Base-by-base conservation (phyloP, 2,329 filamentous ascomycete species). In the Pseudofabraea citricarpa region DNA sequence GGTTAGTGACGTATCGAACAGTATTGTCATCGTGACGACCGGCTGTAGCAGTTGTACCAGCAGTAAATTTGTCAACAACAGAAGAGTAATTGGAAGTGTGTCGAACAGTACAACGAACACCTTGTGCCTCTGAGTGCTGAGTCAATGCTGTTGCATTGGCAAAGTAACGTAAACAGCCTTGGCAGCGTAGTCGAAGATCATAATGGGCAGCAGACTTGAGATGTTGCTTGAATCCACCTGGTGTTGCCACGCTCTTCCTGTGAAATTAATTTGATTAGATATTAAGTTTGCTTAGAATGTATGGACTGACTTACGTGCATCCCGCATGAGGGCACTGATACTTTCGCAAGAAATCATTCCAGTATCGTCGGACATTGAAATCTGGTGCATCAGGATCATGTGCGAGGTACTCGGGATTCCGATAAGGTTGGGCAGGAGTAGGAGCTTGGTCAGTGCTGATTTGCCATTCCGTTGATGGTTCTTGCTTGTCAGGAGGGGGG, bases 51-150 rank as follows among this genome's bases (percentile, higher is more conserved):
- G 55, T 50, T 3, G 63, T 56, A 32, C 68, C 64, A 10, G 65
- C 52, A 8, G 68, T 69, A 9, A 73, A 48, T 36, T 68, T 62
- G 41, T 63, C 56, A 26, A 73, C 45, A 40, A 66, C 66, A 15
- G 53, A 49, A 18, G 60, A 55, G 45, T 63, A 76, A 12, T 63
- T 57, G 9, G 64, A 57, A 1, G 65, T 62, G 3, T 69, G 53
- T 4, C 70, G 67, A 20, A 77, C 64, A 6, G 56, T 57, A 59
- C 75, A 77, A 16, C 58, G 60, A 24, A 46, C 53, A 3, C 63
- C 61, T 41, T 64, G 66, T 1, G 68, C 64, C 51, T 79, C 75
- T 18, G 64, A 67, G 48, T 80, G 77, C 36, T 66, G 63, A 3
- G 70, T 65, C 23, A 78, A 65, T 2, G 69, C 64, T 13, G 64